Evolutionary conservation across 495 filamentous ascomycete species (phyloP).

Genomic region (Hypoxylon perforatum): DNA sequence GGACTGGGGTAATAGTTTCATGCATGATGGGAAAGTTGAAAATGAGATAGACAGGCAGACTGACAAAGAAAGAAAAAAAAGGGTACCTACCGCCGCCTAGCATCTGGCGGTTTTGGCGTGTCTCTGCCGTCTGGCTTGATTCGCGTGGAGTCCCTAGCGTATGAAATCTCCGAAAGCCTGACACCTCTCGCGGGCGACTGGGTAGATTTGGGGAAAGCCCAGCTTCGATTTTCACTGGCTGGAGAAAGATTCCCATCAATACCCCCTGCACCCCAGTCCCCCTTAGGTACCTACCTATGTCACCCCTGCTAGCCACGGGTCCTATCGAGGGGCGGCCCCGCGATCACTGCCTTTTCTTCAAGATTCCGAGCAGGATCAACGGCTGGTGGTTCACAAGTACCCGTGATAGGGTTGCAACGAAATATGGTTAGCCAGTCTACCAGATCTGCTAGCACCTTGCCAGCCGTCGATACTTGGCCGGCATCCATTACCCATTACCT

Average conservation of each 20-base stretch:
- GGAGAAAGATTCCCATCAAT: slow-evolving; percentile 35
- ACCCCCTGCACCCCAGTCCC: background rate
- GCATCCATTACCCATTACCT: background rate
- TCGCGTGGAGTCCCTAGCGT: slow-evolving; percentile 35
- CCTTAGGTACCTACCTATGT: no score
- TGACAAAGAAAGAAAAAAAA: no score
- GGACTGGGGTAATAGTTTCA: slow-evolving; percentile 35
- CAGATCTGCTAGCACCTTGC: slow-evolving; percentile 36
- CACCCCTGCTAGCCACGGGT: slow-evolving; percentile 32
- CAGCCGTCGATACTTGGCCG: slow-evolving; percentile 26
- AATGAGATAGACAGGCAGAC: no score
- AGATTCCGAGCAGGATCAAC: slow-evolving; percentile 35
- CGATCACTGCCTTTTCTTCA: slow-evolving; percentile 35
- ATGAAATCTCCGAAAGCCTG: slow-evolving; percentile 42
- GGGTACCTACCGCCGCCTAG: slow-evolving; percentile 11
- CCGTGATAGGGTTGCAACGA: slow-evolving; percentile 39
- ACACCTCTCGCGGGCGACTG: slow-evolving; percentile 32
- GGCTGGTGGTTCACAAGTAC: slow-evolving; percentile 36
- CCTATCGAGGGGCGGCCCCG: slow-evolving; percentile 36
- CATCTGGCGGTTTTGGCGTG: slow-evolving; percentile 24
- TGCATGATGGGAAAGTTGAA: slow-evolving; percentile 33
- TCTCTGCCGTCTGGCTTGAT: slow-evolving; percentile 26
- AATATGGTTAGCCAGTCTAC: slow-evolving; percentile 31
- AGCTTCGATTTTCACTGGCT: slow-evolving; percentile 38
- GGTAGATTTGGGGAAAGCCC: slow-evolving; percentile 34